Evolutionary conservation across 2,329 filamentous ascomycete genomes (phyloP).

Genomic region (Phialophora macrospora): DNA sequence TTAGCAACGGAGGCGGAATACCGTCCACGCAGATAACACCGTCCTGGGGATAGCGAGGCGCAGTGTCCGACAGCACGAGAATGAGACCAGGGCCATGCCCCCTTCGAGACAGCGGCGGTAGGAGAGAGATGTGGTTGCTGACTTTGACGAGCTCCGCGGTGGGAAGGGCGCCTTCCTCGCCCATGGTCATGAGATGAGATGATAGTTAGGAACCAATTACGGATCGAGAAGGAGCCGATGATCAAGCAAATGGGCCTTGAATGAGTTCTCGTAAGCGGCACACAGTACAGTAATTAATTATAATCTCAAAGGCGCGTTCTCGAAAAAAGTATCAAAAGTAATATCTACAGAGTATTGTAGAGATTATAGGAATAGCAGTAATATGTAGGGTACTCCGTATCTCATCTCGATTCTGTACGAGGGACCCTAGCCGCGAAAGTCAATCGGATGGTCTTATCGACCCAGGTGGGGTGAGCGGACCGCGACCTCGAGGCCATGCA

Average conservation of each 20-base stretch:
- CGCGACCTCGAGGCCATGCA: too few species aligned
- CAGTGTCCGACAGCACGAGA: slow-evolving; percentile 49
- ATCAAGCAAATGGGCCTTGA: not conserved
- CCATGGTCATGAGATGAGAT: not conserved
- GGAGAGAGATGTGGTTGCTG: slow-evolving; percentile 39
- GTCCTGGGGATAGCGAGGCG: slow-evolving; percentile 40
- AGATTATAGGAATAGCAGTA: not conserved
- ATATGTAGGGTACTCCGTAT: not conserved
- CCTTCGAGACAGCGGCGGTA: slow-evolving; percentile 56
- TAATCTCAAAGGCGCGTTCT: not conserved
- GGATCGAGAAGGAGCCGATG: not conserved
- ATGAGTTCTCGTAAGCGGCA: too few species aligned
- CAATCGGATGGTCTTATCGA: too few species aligned
- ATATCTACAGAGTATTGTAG: not conserved
- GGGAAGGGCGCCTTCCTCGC: slow-evolving; percentile 16
- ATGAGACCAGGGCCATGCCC: slow-evolving; percentile 57
- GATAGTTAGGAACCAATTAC: too few species aligned
- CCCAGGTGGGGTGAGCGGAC: too few species aligned
- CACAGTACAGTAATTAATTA: not conserved
- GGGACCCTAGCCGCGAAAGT: too few species aligned
- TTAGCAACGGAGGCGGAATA: slow-evolving; percentile 62
- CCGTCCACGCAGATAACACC: slow-evolving; percentile 44
- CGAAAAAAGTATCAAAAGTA: not conserved
- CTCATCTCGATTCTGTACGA: too few species aligned
- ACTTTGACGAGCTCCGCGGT: slow-evolving; percentile 24